Evolutionary conservation across 805 yeast species (phyloP).

Genomic region (Scheffersomyces lignosus): DNA sequence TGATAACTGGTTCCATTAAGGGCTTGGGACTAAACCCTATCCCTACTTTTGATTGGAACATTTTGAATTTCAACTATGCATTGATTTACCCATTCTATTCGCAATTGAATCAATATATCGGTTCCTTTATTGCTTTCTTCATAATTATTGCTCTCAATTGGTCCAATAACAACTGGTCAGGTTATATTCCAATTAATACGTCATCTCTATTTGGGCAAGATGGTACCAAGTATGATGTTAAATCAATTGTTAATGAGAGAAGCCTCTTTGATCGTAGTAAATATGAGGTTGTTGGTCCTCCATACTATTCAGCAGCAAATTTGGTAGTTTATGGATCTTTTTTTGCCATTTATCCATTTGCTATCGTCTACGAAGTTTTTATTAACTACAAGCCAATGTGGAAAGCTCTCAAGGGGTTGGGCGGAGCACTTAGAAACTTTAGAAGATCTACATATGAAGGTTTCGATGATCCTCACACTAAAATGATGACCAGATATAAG

Average conservation of each 20-base stretch:
- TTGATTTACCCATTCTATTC: constrained; percentile 25
- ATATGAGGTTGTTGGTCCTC: constrained; percentile 19
- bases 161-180: constrained; percentile 28
- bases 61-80: constrained; percentile 12
- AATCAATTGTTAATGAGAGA: constrained; percentile 5
- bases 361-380: constrained; percentile 18
- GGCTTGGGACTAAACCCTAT: constrained; percentile 35
- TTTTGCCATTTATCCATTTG: constrained; percentile 25
- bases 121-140: constrained; percentile 22
- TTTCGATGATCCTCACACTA: constrained; percentile 31
- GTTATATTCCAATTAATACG: constrained; percentile 25
- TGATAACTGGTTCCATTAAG: constrained; percentile 22
- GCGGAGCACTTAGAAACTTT: constrained; percentile 15
- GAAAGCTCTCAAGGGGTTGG: constrained; percentile 12
- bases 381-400: constrained; percentile 13
- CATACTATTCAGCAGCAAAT: constrained; percentile 22
- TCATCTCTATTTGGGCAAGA: constrained; percentile 23
- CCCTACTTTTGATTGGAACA: constrained; percentile 29
- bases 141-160: constrained; percentile 28
- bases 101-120: constrained; percentile 21
- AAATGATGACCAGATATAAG: constrained; percentile 31
- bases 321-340: constrained; percentile 22
- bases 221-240: constrained; percentile 21
- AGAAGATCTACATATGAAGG: constrained; percentile 28
- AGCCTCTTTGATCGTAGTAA: constrained; percentile 13